A percentile compares a stretch with the other conserved stretches of the same genome.
Conservation (phyloP, 805 yeast species). For the Cyberlindnera subsufficiens region DNA sequence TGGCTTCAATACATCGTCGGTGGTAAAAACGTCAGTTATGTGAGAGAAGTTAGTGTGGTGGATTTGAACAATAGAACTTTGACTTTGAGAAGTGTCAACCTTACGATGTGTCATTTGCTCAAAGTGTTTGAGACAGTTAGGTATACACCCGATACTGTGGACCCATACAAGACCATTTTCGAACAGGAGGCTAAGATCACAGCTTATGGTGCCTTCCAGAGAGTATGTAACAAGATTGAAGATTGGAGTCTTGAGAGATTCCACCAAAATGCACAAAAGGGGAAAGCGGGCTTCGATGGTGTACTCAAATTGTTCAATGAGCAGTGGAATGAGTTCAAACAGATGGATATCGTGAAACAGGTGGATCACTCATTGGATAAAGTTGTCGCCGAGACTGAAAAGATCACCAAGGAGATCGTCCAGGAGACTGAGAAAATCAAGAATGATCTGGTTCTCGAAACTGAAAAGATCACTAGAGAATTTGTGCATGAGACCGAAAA, state of each 20-base stretch:
- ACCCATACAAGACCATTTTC: slow-evolving; percentile 57
- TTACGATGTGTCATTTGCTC: slow-evolving; percentile 72
- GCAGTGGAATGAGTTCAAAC: slow-evolving; percentile 25
- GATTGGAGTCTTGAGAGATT: slow-evolving; percentile 91
- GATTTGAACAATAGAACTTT: slow-evolving; percentile 60
- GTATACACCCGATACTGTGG: slow-evolving; percentile 60
- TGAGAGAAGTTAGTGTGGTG: slow-evolving; percentile 84
- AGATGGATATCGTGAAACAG: slow-evolving; percentile 25
- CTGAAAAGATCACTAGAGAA: slow-evolving; percentile 29
- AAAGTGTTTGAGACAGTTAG: slow-evolving; percentile 84
- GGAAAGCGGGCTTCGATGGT: slow-evolving; percentile 78
- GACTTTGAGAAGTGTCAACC: slow-evolving; percentile 77
- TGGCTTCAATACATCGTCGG: slow-evolving; percentile 79
- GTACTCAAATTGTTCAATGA: slow-evolving; percentile 53
- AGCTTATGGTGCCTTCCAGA: slow-evolving; percentile 68
- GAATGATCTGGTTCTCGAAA: slow-evolving; percentile 31
- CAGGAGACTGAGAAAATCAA: slow-evolving; percentile 23
- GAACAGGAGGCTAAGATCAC: slow-evolving; percentile 83
- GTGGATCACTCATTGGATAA: slow-evolving; percentile 33
- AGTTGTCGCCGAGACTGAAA: slow-evolving; percentile 28
- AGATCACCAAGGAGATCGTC: slow-evolving; percentile 24
- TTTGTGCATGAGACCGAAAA: slow-evolving; percentile 22
- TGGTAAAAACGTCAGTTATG: slow-evolving; percentile 65
- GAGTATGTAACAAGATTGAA: slow-evolving; percentile 76
- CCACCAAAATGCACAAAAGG: slow-evolving; percentile 78